phyloP scores from a whole-genome alignment of 2,329 filamentous ascomycete genomes.

The Tricladium varicosporioides region DNA sequence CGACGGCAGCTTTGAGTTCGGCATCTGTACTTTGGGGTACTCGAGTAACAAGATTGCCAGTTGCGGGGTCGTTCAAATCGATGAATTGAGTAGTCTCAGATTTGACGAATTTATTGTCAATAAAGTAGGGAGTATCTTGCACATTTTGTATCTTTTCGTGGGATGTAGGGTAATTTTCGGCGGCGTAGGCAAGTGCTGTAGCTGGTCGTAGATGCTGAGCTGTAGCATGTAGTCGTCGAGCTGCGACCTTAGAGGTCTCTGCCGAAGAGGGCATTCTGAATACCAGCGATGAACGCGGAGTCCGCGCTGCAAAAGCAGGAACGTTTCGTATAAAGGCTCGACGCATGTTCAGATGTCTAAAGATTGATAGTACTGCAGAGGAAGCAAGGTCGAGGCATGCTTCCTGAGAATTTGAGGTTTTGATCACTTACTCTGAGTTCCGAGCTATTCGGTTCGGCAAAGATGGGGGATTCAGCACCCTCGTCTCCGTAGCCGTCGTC shows the following conservation, averaged over 20 bases:
- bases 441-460: neutral
- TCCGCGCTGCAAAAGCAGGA: constrained; percentile 26
- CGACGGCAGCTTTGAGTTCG: constrained; percentile 73
- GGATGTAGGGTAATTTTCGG: constrained; percentile 63
- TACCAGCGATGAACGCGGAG: constrained; percentile 24
- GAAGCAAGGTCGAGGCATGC: constrained; percentile 7
- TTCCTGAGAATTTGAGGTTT: neutral
- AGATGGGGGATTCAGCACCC: too few relatives aligned
- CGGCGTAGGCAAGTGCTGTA: constrained; percentile 52
- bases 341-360: constrained; percentile 28
- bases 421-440: neutral
- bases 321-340: constrained; percentile 29
- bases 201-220: constrained; percentile 53
- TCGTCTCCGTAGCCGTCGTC: too few relatives aligned
- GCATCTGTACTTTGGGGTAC: constrained; percentile 78
- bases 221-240: constrained; percentile 56
- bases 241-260: constrained; percentile 36
- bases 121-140: constrained; percentile 74
- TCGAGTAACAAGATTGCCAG: constrained; percentile 80
- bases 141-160: constrained; percentile 70
- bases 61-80: constrained; percentile 78
- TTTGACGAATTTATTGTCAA: constrained; percentile 74
- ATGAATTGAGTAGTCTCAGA: constrained; percentile 72
- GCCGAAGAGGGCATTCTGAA: constrained; percentile 29
- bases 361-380: constrained; percentile 1